Evolutionary conservation across 1,284 basidiomycete species (phyloP).

Genomic region (Vanrija sp.): DNA sequence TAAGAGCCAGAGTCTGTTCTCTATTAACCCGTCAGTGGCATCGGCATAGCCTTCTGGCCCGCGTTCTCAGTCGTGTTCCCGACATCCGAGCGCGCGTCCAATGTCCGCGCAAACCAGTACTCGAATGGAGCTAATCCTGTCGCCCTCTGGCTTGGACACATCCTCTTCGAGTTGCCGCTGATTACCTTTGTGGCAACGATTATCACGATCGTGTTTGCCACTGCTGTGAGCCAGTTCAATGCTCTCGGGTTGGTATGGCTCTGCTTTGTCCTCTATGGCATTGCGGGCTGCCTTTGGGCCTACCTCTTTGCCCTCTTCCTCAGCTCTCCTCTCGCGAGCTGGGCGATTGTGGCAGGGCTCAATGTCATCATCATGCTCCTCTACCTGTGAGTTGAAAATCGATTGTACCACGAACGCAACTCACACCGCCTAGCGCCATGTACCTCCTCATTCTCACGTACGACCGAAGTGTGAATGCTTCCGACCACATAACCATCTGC

Average conservation of each 20-base stretch:
- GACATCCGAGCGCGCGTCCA: conserved; percentile 57
- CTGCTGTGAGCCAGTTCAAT: conserved; percentile 60
- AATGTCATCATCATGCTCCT: conserved; percentile 69
- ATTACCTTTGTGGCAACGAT: conserved; percentile 59
- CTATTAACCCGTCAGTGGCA: conserved; percentile 17
- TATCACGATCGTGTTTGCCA: conserved; percentile 61
- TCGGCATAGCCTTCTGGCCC: conserved; percentile 61
- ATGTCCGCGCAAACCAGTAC: conserved; percentile 65
- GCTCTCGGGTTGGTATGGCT: conserved; percentile 58
- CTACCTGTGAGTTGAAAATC: conserved; percentile 25
- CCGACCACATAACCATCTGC: conserved; percentile 58
- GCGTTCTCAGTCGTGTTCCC: conserved; percentile 76
- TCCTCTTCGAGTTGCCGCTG: conserved; percentile 67
- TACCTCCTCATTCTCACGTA: conserved; percentile 69
- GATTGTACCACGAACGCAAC: neutral
- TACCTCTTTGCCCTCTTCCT: conserved; percentile 64
- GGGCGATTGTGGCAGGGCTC: conserved; percentile 68
- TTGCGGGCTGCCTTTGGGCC: conserved; percentile 63
- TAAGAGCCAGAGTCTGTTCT: conserved; percentile 9
- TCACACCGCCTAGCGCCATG: conserved; percentile 49
- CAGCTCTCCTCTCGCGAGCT: conserved; percentile 66
- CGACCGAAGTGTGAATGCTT: conserved; percentile 55
- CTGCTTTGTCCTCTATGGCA: conserved; percentile 71
- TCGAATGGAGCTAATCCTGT: conserved; percentile 71
- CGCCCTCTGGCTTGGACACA: conserved; percentile 73